A percentile compares a stretch with the other conserved stretches of the same genome.
These are phyloP conservation scores for Diutina pseudorugosa DNA, from an alignment of 1,139 yeast genomes.

Conservation along the genomic window DNA sequence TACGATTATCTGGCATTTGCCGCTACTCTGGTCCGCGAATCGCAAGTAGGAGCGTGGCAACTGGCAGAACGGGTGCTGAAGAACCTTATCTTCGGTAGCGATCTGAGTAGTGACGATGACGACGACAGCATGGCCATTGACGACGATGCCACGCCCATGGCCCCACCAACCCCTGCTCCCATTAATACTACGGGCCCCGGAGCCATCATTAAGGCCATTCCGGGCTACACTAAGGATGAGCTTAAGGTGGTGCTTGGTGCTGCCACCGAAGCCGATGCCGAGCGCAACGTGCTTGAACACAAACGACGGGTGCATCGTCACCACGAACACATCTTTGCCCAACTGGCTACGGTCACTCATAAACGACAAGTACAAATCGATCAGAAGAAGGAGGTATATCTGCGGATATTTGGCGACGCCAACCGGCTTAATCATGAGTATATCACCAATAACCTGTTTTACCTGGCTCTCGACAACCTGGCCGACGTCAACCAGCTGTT, in stretches of 20 bases:
- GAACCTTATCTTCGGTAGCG: slow-evolving; percentile 25
- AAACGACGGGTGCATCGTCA: background rate
- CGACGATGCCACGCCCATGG: slow-evolving; percentile 1
- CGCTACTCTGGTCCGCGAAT: slow-evolving; percentile 14
- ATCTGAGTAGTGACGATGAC: slow-evolving; percentile 8
- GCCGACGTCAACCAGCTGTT: slow-evolving; percentile 27
- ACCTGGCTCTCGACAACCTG: slow-evolving; percentile 26
- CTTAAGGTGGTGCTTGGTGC: slow-evolving; percentile 13
- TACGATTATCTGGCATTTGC: slow-evolving; percentile 16
- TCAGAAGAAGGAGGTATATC: slow-evolving; percentile 29
- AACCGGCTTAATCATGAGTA: slow-evolving; percentile 29
- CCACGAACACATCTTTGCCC: background rate
- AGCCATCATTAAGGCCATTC: slow-evolving; percentile 18
- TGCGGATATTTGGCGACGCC: slow-evolving; percentile 26
- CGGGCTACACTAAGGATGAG: slow-evolving; percentile 31
- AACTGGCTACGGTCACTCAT: slow-evolving; percentile 15
- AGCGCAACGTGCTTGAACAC: slow-evolving; percentile 11
- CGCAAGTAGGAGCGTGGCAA: slow-evolving; percentile 37
- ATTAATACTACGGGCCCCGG: background rate
- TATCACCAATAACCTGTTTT: slow-evolving; percentile 30
- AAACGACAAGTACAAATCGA: slow-evolving; percentile 29
- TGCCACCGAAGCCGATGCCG: slow-evolving; percentile 15
- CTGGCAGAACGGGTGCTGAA: slow-evolving; percentile 29
- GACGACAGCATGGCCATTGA: background rate
- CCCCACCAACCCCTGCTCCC: background rate